Evolutionary conservation across 257 asterid genomes (phyloP), one percentile per base, ranked within the genome.

Genomic region (Eucommia ulmoides): DNA sequence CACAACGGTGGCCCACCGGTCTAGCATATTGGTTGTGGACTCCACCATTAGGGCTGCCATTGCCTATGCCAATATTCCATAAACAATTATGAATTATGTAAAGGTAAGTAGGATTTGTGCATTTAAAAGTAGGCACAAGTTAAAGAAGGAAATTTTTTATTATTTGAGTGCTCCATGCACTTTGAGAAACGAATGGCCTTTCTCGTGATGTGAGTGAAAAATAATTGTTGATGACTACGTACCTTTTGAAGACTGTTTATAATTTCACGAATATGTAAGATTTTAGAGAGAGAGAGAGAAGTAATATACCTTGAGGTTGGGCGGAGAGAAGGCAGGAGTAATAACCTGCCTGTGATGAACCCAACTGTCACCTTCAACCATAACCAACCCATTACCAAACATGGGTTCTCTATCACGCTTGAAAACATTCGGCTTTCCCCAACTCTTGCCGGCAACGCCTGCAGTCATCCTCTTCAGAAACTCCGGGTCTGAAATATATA

Each of bases 361-460:
- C 98, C 98, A 89, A 20, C 83, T 94, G 22, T 89, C 88, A 7
- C 94, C 92, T 75, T 89, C 98, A 5, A 76, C 84, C 96, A 83
- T 89, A 21, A 82, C 19, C 2, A 85, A 75, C 12, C 93, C 98
- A 26, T 69, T 68, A 1, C 98, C 98, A 44, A 89, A 89, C 94
- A 89, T 82, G 50, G 98, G 92, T 45, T 73, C 61, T 61, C 98
- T 80, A 16, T 85, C 98, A 22, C 60, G 62, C 52, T 80, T 89
- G 48, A 89, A 85, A 9, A 85, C 93, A 0, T 45, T 82, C 2
- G 98, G 94, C 53, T 89, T 89, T 12, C 98, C 98, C 98, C 98
- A 89, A 17, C 57, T 71, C 54, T 68, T 89, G 0, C 96, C 96
- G 42, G 51, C 45, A 21, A 89, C 74, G 23, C 75, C 80, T 0